These are phyloP conservation scores for Penicillium alfredii DNA, from an alignment of 495 filamentous ascomycete genomes.

Conservation along the genomic window DNA sequence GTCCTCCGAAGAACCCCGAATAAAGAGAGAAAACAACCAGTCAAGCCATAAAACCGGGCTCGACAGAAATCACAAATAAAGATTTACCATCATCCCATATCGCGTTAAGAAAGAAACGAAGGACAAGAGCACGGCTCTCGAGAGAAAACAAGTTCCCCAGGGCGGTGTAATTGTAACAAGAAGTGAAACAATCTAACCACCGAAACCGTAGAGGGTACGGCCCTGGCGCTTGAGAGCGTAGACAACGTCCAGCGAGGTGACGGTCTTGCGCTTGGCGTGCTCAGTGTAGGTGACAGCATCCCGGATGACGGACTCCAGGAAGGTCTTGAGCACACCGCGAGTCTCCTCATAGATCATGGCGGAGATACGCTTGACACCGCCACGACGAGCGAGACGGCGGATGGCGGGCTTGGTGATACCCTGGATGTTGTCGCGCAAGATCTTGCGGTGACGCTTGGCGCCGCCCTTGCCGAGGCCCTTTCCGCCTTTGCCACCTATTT, in stretches of 20 bases:
- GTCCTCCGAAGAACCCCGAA: constrained; percentile 5
- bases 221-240: constrained; percentile 94
- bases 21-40: not conserved
- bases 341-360: constrained; percentile 69
- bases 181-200: constrained; percentile 63
- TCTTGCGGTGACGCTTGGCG: constrained; percentile 98
- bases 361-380: constrained; percentile 61
- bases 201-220: constrained; percentile 96
- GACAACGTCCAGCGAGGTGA: constrained; percentile 91
- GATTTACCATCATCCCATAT: constrained; percentile 26
- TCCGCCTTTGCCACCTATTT: constrained; percentile 83
- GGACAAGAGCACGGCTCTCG: too few relatives aligned
- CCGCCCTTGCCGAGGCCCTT: constrained; percentile 83
- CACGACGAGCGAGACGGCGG: constrained; percentile 58
- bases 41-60: constrained; percentile 5
- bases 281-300: constrained; percentile 98
- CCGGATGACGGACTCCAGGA: constrained; percentile 66
- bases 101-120: constrained; percentile 15
- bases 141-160: too few relatives aligned
- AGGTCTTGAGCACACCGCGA: constrained; percentile 61
- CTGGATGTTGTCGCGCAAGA: constrained; percentile 99
- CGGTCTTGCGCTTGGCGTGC: constrained; percentile 96
- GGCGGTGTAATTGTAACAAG: too few relatives aligned
- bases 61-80: too few relatives aligned
- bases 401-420: constrained; percentile 70